phyloP scores from a whole-genome alignment of 176 grass and related monocot genomes.

The Tuctoria greenei region DNA sequence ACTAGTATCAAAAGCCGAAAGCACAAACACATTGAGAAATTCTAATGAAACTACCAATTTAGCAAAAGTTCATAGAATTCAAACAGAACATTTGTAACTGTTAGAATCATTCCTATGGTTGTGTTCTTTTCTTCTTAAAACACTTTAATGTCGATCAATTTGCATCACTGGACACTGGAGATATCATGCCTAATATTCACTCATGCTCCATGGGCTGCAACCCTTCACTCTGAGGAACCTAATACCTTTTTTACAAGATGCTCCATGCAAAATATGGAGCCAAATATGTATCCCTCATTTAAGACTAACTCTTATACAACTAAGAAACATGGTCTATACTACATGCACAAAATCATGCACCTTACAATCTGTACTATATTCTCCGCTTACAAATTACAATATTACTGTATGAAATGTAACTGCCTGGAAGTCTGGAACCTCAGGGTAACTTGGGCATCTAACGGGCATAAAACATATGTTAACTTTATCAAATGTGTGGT shows the following conservation, averaged over 20 bases:
- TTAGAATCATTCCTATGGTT: not conserved
- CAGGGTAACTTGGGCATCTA: not conserved
- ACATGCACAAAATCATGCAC: not conserved
- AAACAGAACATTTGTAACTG: not conserved
- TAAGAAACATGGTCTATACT: not conserved
- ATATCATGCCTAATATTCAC: not conserved
- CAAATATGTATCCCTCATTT: conserved; percentile 14
- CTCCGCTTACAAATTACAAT: not conserved
- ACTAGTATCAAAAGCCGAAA: conserved; percentile 10
- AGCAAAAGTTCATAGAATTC: not conserved
- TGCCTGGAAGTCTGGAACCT: too few relatives aligned
- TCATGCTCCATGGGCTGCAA: not conserved
- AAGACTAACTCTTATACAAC: not conserved
- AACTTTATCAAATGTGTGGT: not conserved
- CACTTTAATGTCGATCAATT: not conserved
- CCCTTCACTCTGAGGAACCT: not conserved
- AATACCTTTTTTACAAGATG: not conserved
- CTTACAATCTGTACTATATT: not conserved
- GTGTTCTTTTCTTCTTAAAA: conserved; percentile 9
- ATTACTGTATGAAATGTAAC: not conserved
- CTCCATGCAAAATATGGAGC: conserved; percentile 14
- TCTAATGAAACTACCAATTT: not conserved
- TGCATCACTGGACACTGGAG: not conserved
- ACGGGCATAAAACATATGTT: not conserved
- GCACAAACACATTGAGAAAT: conserved; percentile 15